These are phyloP conservation scores for Schoenoplectus tabernaemontani DNA, from an alignment of 202 grass and related monocot species.

Conservation along the genomic window DNA sequence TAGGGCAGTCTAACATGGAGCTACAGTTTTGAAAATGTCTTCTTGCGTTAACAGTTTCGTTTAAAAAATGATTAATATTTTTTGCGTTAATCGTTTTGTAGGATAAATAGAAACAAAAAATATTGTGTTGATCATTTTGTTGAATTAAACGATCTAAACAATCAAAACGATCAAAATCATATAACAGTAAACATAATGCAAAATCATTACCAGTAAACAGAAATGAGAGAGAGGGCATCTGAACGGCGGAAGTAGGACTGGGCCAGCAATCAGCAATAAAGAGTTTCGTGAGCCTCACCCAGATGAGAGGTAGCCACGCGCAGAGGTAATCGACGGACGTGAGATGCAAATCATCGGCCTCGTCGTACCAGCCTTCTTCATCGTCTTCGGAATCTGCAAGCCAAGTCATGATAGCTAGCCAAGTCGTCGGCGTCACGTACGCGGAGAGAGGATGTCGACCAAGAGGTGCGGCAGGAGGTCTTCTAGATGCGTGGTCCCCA, in stretches of 20 bases:
- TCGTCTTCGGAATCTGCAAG: conserved; percentile 31
- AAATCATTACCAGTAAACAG: not conserved
- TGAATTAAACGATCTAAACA: no score
- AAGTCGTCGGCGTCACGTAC: conserved; percentile 43
- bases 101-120: no score
- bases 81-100: no score
- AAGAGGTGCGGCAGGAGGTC: conserved; percentile 36
- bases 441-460: conserved; percentile 39
- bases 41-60: no score
- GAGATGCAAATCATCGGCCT: conserved; percentile 60
- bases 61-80: no score
- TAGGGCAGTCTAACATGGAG: no score
- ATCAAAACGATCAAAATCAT: no score
- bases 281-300: conserved; percentile 29
- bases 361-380: conserved; percentile 39
- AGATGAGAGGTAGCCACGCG: conserved; percentile 32
- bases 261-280: conserved; percentile 52
- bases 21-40: no score
- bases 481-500: conserved; percentile 20
- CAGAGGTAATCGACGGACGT: conserved; percentile 33
- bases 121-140: no score
- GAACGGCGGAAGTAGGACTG: conserved; percentile 73
- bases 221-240: conserved; percentile 53
- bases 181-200: no score
- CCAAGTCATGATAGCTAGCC: conserved; percentile 43